A percentile compares a stretch with the other conserved stretches of the same genome.
Conservation (phyloP, 768 basidiomycete species). For the Boletus rufocinnamomeus region DNA sequence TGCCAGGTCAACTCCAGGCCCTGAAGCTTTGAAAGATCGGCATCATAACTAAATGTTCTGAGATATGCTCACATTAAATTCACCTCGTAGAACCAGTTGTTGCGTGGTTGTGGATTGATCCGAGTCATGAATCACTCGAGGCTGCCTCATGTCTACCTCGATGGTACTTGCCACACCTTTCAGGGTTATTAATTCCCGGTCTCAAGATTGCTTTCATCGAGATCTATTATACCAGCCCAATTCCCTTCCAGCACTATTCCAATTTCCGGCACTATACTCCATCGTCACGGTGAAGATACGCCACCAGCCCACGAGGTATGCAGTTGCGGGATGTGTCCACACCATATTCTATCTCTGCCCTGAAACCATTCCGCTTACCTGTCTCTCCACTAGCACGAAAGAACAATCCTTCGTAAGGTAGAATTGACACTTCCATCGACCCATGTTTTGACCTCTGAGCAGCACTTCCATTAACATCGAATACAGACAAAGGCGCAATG, state of each 20-base stretch:
- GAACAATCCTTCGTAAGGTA: background rate
- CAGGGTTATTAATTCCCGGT: too few relatives aligned
- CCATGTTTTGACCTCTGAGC: background rate
- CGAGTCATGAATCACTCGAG: background rate
- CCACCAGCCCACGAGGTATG: too few relatives aligned
- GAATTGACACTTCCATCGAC: background rate
- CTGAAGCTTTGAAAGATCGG: background rate
- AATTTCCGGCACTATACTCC: too few relatives aligned
- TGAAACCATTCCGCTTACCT: too few relatives aligned
- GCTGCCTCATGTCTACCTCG: too few relatives aligned
- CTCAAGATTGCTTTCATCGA: too few relatives aligned
- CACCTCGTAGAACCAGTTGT: background rate
- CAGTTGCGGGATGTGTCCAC: too few relatives aligned
- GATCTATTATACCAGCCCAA: too few relatives aligned
- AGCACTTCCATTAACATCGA: background rate
- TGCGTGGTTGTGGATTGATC: background rate
- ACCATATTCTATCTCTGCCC: too few relatives aligned
- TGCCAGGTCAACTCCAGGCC: background rate
- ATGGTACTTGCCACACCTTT: too few relatives aligned
- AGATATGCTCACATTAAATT: background rate
- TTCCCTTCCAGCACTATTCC: too few relatives aligned
- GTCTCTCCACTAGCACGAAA: background rate
- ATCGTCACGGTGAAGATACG: too few relatives aligned
- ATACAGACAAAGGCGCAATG: background rate
- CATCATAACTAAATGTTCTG: background rate